These are phyloP conservation scores for Uncinocarpus reesii DNA, from an alignment of 2,329 filamentous ascomycete genomes.

Conservation along the genomic window DNA sequence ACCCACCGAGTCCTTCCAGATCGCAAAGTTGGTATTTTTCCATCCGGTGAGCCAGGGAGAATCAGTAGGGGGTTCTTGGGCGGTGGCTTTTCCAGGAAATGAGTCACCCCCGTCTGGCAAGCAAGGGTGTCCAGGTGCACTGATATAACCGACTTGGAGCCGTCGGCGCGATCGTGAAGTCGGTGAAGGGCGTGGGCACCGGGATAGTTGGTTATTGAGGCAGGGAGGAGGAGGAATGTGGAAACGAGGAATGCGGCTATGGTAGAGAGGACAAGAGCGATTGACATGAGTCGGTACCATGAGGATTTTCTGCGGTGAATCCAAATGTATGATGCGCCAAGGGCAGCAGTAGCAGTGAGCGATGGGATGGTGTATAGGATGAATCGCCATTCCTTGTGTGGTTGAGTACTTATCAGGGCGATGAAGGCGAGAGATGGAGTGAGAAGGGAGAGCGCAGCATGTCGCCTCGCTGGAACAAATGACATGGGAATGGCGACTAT, in stretches of 20 bases:
- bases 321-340: slow-evolving; percentile 62
- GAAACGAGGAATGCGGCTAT: slow-evolving; percentile 51
- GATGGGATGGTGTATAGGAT: slow-evolving; percentile 78
- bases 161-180: slow-evolving; percentile 29
- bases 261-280: slow-evolving; percentile 50
- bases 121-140: slow-evolving; percentile 53
- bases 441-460: slow-evolving; percentile 44
- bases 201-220: slow-evolving; percentile 87
- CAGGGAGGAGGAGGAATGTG: slow-evolving; percentile 59
- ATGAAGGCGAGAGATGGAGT: slow-evolving; percentile 63
- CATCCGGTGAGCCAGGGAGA: slow-evolving; percentile 21
- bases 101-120: slow-evolving; percentile 53
- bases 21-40: slow-evolving; percentile 15
- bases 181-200: slow-evolving; percentile 64
- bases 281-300: slow-evolving; percentile 46
- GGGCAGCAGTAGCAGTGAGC: slow-evolving; percentile 65
- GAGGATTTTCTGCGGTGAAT: slow-evolving; percentile 53
- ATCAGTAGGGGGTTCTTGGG: slow-evolving; percentile 16
- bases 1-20: slow-evolving; percentile 34
- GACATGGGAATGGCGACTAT: slow-evolving; percentile 43
- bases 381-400: slow-evolving; percentile 95
- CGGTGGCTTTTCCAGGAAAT: slow-evolving; percentile 42
- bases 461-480: slow-evolving; percentile 44
- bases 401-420: slow-evolving; percentile 71
- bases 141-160: slow-evolving; percentile 23